These are phyloP conservation scores for Hyphopichia buzzinii DNA, from an alignment of 1,139 yeast species.

Conservation along the genomic window DNA sequence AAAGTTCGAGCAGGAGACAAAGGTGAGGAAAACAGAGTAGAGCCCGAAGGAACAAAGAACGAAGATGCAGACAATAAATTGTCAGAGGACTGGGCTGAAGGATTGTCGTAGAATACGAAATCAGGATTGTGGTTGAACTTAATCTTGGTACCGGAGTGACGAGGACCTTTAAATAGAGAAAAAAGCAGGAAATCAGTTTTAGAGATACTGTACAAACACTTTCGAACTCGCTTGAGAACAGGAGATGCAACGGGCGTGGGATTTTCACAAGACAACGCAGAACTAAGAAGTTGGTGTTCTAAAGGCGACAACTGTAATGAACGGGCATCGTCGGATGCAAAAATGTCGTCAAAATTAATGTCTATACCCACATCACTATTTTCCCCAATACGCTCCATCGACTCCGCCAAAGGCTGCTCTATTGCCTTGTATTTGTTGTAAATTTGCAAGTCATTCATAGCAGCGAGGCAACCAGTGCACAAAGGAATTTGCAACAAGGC, in stretches of 20 bases:
- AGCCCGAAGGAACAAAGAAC: background rate
- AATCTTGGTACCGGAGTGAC: background rate
- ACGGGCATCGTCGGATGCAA: background rate
- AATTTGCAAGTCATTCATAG: background rate
- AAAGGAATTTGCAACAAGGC: background rate
- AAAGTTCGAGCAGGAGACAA: background rate
- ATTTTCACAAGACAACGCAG: background rate
- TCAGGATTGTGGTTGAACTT: constrained; percentile 3
- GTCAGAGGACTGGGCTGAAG: background rate
- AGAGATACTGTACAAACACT: background rate
- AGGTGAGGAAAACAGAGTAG: background rate
- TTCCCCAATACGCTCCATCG: too few species aligned
- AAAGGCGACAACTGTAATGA: background rate
- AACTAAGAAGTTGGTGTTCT: background rate
- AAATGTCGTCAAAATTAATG: background rate
- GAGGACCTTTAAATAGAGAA: background rate
- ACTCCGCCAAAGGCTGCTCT: too few species aligned
- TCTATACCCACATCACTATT: too few species aligned
- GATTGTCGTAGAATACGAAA: background rate
- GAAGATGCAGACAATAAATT: background rate
- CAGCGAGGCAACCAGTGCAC: background rate
- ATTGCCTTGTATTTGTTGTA: background rate
- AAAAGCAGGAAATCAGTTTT: background rate
- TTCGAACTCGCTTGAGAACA: background rate
- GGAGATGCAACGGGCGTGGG: background rate